Conservation (phyloP, 2,329 filamentous ascomycete species). For the Arthrobotrys iridis region DNA sequence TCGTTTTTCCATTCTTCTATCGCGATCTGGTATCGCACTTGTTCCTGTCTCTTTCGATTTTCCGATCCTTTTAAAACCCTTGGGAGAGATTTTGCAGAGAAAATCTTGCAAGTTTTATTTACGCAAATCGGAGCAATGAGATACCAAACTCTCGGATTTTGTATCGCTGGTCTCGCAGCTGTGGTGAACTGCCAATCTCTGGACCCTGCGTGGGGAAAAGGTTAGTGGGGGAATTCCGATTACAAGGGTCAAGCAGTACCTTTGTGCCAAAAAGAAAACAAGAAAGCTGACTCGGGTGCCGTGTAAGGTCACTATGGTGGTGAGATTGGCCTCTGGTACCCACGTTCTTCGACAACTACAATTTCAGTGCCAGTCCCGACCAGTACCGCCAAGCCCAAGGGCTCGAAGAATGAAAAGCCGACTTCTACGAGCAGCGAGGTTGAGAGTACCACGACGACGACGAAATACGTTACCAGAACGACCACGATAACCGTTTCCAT, state of each 20-base stretch:
- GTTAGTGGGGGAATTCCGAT: conserved; percentile 21
- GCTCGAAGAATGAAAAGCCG: neutral
- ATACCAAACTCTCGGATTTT: conserved; percentile 32
- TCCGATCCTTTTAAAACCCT: neutral
- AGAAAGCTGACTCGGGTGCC: neutral
- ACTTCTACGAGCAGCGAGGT: neutral
- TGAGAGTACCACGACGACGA: conserved; percentile 25
- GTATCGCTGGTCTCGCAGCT: conserved; percentile 9
- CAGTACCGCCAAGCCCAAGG: neutral
- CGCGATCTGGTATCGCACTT: conserved; percentile 29
- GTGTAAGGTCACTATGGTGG: conserved; percentile 39
- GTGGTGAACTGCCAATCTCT: conserved; percentile 37
- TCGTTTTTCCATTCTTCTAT: conserved; percentile 28
- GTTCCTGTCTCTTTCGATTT: neutral
- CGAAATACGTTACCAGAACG: conserved; percentile 26
- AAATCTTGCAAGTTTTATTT: neutral
- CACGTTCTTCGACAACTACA: conserved; percentile 8
- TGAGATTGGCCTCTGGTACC: conserved; percentile 27
- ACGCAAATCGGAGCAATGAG: conserved; percentile 36
- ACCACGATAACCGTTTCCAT: conserved; percentile 32
- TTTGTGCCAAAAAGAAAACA: neutral
- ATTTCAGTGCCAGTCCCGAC: neutral
- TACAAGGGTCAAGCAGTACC: no score
- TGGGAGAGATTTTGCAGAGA: neutral
- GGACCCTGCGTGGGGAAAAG: conserved; percentile 44